Evolutionary conservation across 352 stramenopile genomes (phyloP).

Genomic region (Thraustochytrium sp.): DNA sequence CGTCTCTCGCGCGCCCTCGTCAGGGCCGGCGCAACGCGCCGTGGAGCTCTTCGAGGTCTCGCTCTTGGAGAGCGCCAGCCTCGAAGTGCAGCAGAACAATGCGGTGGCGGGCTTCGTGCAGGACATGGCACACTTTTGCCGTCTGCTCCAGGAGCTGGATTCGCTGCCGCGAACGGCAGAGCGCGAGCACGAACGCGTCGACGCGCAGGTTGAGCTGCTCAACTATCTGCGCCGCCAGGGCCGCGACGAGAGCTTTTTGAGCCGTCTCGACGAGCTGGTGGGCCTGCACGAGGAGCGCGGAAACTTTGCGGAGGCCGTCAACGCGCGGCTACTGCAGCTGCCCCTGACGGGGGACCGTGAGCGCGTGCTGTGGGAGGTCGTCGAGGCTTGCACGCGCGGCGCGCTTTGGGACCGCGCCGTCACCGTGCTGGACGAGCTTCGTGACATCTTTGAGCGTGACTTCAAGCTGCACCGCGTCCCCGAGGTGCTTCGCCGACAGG

Average conservation of each 20-base stretch:
- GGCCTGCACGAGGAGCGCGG: conserved; percentile 45
- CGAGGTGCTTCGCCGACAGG: background rate
- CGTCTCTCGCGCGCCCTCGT: background rate
- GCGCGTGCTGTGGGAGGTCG: conserved; percentile 10
- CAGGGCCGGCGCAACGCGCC: background rate
- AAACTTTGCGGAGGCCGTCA: conserved; percentile 45
- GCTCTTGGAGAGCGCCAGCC: background rate
- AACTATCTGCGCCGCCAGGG: conserved; percentile 45
- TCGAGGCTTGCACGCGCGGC: conserved; percentile 37
- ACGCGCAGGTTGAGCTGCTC: conserved; percentile 46
- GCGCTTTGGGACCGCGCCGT: conserved; percentile 47
- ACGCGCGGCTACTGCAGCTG: conserved; percentile 45
- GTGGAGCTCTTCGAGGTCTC: background rate
- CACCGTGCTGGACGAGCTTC: conserved; percentile 38
- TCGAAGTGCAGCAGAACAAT: background rate
- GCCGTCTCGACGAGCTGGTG: conserved; percentile 46
- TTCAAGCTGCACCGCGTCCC: background rate
- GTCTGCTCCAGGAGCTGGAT: conserved; percentile 37
- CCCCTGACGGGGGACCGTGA: background rate
- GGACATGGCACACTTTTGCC: conserved; percentile 45
- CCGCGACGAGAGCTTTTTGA: conserved; percentile 41
- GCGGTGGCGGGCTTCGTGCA: conserved; percentile 20
- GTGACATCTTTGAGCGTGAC: conserved; percentile 18
- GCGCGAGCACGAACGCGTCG: conserved; percentile 46
- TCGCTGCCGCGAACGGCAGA: conserved; percentile 20